phyloP scores from a whole-genome alignment of 257 asterid species.

The Salvia hispanica region DNA sequence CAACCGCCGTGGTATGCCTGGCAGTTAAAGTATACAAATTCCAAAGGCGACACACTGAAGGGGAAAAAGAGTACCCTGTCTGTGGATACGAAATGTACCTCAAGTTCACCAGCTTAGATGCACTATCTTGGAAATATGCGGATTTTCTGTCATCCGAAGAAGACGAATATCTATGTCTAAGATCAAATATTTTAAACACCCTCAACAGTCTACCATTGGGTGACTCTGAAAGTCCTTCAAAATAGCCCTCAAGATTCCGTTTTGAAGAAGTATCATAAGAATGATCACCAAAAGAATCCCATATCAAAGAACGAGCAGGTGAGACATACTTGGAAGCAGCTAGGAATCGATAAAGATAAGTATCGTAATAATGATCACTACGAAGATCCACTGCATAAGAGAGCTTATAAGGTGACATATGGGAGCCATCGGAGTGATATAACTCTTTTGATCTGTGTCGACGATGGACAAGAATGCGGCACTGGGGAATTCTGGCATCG shows the following conservation, averaged over 20 bases:
- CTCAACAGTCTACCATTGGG: background rate
- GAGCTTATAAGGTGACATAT: too few relatives aligned
- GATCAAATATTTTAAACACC: background rate
- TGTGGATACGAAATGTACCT: background rate
- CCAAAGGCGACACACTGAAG: constrained; percentile 13
- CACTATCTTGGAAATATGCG: background rate
- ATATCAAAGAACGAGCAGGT: constrained; percentile 21
- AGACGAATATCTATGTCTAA: too few relatives aligned
- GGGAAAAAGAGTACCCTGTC: background rate
- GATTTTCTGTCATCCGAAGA: background rate
- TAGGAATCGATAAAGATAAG: too few relatives aligned
- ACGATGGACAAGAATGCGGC: constrained; percentile 1
- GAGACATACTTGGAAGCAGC: background rate
- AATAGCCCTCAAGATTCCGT: background rate
- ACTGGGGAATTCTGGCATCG: background rate
- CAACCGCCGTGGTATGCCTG: background rate
- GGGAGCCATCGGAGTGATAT: too few relatives aligned
- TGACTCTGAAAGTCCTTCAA: background rate
- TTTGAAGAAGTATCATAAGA: background rate
- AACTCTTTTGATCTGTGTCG: too few relatives aligned
- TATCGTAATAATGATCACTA: too few relatives aligned
- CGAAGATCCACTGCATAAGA: too few relatives aligned
- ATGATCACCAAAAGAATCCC: background rate
- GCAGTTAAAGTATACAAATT: constrained; percentile 23
- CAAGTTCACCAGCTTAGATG: background rate